Evolutionary conservation across 176 grass and related monocot species (phyloP).

Genomic region (Aegilops speltoides): DNA sequence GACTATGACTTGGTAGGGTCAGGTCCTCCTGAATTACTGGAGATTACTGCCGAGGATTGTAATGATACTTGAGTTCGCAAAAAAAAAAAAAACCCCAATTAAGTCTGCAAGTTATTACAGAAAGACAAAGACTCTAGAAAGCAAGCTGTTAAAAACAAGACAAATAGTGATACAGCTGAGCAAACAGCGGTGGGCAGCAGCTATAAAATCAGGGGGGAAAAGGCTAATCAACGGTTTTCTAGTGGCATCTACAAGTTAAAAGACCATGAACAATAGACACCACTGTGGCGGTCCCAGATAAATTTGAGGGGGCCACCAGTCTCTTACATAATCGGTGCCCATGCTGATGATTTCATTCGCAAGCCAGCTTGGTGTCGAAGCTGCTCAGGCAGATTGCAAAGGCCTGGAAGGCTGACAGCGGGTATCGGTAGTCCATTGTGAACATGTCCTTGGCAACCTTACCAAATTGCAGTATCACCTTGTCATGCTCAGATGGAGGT

Average conservation of each 20-base stretch:
- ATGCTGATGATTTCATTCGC: constrained; percentile 44
- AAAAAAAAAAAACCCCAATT: no score
- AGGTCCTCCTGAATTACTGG: no score
- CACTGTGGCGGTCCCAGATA: constrained; percentile 27
- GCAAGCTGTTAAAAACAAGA: constrained; percentile 31
- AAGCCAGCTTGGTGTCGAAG: constrained; percentile 85
- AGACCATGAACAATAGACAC: constrained; percentile 43
- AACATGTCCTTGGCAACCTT: constrained; percentile 84
- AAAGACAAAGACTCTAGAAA: constrained; percentile 22
- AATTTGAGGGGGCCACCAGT: constrained; percentile 1
- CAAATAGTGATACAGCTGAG: constrained; percentile 13
- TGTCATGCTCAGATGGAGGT: constrained; percentile 50
- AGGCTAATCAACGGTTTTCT: constrained; percentile 34
- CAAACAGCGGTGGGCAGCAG: constrained; percentile 5
- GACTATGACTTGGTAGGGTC: no score
- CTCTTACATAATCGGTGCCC: constrained; percentile 17
- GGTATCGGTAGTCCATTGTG: constrained; percentile 84
- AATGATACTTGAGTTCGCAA: no score
- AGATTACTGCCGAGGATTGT: no score
- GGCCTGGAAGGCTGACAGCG: constrained; percentile 76
- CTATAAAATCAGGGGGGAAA: constrained; percentile 30
- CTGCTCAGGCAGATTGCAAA: constrained; percentile 85
- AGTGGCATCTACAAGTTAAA: constrained; percentile 44
- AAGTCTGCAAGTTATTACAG: constrained; percentile 35
- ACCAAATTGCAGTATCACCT: constrained; percentile 76